A percentile compares a stretch with the other conserved stretches of the same genome.
Conservation (phyloP, 257 asterid genomes). For the Gentiana macrophylla region DNA sequence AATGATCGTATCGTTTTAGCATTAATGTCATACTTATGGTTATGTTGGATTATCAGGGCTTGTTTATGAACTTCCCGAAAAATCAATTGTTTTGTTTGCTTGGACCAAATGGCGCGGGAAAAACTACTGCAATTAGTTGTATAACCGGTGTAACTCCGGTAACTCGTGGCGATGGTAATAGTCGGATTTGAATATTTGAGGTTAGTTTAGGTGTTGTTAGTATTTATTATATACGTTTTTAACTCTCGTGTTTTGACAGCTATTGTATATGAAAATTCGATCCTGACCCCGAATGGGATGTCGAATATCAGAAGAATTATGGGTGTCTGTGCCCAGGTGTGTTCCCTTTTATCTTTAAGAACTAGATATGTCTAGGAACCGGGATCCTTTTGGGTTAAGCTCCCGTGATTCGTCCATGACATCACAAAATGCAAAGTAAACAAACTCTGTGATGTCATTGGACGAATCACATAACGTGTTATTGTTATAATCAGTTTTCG, state of each 20-base stretch:
- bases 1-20: too few relatives aligned
- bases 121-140: slow-evolving; percentile 31
- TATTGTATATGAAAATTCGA: slow-evolving; percentile 22
- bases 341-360: too few relatives aligned
- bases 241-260: background rate
- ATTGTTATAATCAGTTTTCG: too few relatives aligned
- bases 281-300: slow-evolving; percentile 19
- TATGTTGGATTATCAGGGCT: slow-evolving; percentile 10
- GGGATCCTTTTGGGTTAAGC: too few relatives aligned
- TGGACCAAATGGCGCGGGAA: slow-evolving; percentile 43
- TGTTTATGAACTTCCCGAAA: slow-evolving; percentile 30
- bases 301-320: slow-evolving; percentile 19
- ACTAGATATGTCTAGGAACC: too few relatives aligned
- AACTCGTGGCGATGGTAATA: slow-evolving; percentile 29
- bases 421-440: background rate
- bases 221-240: background rate
- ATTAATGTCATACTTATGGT: too few relatives aligned
- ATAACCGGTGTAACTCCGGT: slow-evolving; percentile 30
- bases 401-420: too few relatives aligned
- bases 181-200: background rate
- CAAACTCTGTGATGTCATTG: background rate
- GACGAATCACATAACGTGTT: too few relatives aligned
- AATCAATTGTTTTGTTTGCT: slow-evolving; percentile 28
- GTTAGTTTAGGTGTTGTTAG: background rate
- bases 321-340: slow-evolving; percentile 35